phyloP scores from a whole-genome alignment of 306 rosid genomes.

The Ceratonia siliqua region DNA sequence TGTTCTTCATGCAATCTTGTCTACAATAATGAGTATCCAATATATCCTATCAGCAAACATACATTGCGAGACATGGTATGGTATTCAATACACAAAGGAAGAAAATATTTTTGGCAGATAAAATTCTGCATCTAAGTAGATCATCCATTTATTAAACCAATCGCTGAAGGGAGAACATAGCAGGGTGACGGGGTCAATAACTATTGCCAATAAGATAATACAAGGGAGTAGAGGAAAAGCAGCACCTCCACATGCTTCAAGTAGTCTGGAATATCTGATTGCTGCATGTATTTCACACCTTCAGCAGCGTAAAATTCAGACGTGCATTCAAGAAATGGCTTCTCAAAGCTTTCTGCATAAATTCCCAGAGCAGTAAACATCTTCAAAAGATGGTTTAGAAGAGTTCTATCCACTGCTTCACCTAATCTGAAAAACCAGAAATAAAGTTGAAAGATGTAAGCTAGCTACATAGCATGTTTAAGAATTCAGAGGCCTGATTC shows the following conservation, averaged over 20 bases:
- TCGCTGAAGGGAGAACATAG: background rate
- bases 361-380: slow-evolving; percentile 98
- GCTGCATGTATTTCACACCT: slow-evolving; percentile 98
- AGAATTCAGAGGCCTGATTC: slow-evolving; percentile 3
- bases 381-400: slow-evolving; percentile 95
- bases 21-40: slow-evolving; percentile 57
- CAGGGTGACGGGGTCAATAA: background rate
- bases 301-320: slow-evolving; percentile 98
- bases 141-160: slow-evolving; percentile 15
- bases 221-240: slow-evolving; percentile 29
- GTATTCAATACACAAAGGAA: slow-evolving; percentile 21
- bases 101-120: slow-evolving; percentile 4
- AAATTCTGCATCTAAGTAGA: no score
- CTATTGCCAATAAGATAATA: slow-evolving; percentile 8
- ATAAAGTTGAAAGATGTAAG: slow-evolving; percentile 33
- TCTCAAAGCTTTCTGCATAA: slow-evolving; percentile 94
- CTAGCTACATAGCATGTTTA: slow-evolving; percentile 14
- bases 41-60: slow-evolving; percentile 30
- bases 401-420: slow-evolving; percentile 93
- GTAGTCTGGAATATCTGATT: slow-evolving; percentile 96
- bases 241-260: slow-evolving; percentile 97
- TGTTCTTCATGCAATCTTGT: slow-evolving; percentile 95
- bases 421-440: slow-evolving; percentile 72
- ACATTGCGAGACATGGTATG: slow-evolving; percentile 28
- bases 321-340: slow-evolving; percentile 91